phyloP scores from a whole-genome alignment of 768 basidiomycete genomes.

The Tephrocybe sp. region DNA sequence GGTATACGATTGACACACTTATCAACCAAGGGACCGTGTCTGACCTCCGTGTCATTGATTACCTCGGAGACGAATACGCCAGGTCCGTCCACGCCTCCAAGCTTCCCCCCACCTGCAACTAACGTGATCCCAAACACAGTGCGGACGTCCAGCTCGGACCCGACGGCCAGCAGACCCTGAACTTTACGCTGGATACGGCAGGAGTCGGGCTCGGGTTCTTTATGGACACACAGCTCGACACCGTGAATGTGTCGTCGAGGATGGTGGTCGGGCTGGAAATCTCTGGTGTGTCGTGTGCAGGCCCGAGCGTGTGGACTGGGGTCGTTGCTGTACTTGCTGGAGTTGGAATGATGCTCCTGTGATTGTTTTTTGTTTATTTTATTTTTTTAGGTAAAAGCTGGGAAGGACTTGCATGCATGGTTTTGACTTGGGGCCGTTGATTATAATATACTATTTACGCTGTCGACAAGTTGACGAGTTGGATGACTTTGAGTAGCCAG shows the following conservation, averaged over 20 bases:
- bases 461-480: no score
- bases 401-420: no score
- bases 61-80: slow-evolving; percentile 10
- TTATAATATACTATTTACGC: no score
- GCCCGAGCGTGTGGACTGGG: not conserved
- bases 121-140: not conserved
- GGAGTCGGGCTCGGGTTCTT: slow-evolving; percentile 14
- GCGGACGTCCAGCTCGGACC: not conserved
- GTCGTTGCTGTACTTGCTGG: not conserved
- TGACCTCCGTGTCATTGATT: slow-evolving; percentile 12
- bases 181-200: slow-evolving; percentile 7
- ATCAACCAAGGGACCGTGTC: slow-evolving; percentile 13
- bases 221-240: slow-evolving; percentile 14
- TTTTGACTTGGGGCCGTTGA: no score
- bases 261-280: slow-evolving; percentile 9
- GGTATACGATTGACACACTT: slow-evolving; percentile 13
- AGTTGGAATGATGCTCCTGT: not conserved
- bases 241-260: slow-evolving; percentile 11
- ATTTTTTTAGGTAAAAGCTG: no score
- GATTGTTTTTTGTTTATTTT: not conserved
- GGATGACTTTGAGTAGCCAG: no score
- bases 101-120: not conserved
- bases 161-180: slow-evolving; percentile 9
- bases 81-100: no score
- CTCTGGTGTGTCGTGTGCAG: not conserved